Evolutionary conservation across 148 eudicot genomes (phyloP), one percentile per base, ranked within the genome.

Genomic region (Fallopia convolvulus): DNA sequence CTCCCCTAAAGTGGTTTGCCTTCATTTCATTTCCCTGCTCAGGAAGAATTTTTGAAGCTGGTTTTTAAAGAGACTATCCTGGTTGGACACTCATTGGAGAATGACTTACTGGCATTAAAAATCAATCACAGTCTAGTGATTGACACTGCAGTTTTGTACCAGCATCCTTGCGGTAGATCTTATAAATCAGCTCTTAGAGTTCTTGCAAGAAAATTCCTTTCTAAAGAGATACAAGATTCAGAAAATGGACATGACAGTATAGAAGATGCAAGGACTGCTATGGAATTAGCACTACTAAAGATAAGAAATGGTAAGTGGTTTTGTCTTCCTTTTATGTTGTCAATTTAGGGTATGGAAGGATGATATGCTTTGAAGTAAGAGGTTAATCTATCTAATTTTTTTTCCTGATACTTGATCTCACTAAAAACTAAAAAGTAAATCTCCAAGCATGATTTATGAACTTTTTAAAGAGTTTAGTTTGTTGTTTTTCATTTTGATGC

Each of bases 21-120:
- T 60, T 12, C 20, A 23, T 66, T 33, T 66, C 8, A 13, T 66
- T 6, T 15, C 44, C 72, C 44, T 68, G 46, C 21, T 15, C 91
- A 95, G 97, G 93, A 91, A 80, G 92, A 88, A 48, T 88, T 95
- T 85, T 79, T 92, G 77, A 79, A 84, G 76, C 80, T 95, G 74
- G 99, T 95, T 82, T 61, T 86, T 82, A 88, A 84, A 75, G 97
- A 95, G 77, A 92, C 94, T 18, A 81, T 95, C 84, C 84, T 95
- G 70, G 88, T 95, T 83, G 99, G 99, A 41, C 99, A 95, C 78
- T 95, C 97, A 48, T 80, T 95, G 83, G 99, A 95, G 83, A 95
- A 95, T 83, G 97, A 92, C 84, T 83, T 95, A 81, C 60, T 91
- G 83, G 96, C 99, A 33, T 77, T 95, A 76, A 90, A 91, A 83